A percentile compares a stretch with the other conserved stretches of the same genome.
Conservation (phyloP, 2,329 filamentous ascomycete species). For the Cryphonectria nitschkei region DNA sequence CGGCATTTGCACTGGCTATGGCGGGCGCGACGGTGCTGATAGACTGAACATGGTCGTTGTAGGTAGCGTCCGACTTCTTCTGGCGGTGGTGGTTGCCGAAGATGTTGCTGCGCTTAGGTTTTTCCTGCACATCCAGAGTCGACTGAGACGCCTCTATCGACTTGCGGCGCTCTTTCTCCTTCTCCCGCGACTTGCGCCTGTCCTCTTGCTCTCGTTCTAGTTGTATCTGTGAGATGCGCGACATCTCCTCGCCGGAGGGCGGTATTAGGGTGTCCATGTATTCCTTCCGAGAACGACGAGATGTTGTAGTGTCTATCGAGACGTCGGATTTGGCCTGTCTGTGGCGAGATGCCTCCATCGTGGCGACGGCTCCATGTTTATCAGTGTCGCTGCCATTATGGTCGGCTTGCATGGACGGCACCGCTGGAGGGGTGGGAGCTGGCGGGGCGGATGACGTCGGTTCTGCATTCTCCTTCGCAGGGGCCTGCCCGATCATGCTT, state of each 20-base stretch:
- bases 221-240: conserved; percentile 54
- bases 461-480: conserved; percentile 5
- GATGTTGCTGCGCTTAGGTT: conserved; percentile 33
- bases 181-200: conserved; percentile 45
- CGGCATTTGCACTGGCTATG: conserved; percentile 17
- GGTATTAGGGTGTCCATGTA: conserved; percentile 57
- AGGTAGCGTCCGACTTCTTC: conserved; percentile 14
- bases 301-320: conserved; percentile 33
- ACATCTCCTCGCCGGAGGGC: conserved; percentile 51
- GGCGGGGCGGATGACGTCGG: conserved; percentile 26
- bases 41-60: conserved; percentile 10
- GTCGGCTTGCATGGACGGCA: conserved; percentile 10
- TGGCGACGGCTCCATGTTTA: conserved; percentile 2
- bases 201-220: conserved; percentile 49
- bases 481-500: conserved; percentile 9
- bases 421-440: conserved; percentile 23
- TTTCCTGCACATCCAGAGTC: conserved; percentile 10
- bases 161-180: conserved; percentile 42
- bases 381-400: neutral
- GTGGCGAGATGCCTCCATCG: conserved; percentile 5
- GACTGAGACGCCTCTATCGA: conserved; percentile 21
- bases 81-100: conserved; percentile 21
- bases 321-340: conserved; percentile 26
- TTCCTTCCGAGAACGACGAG: conserved; percentile 40
- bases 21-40: conserved; percentile 20